Percentiles rank a stretch among this genome's conserved stretches.
These are phyloP conservation scores for Cryptococcus neoformans DNA, from an alignment of 1,284 basidiomycete genomes.

Conservation along the genomic window DNA sequence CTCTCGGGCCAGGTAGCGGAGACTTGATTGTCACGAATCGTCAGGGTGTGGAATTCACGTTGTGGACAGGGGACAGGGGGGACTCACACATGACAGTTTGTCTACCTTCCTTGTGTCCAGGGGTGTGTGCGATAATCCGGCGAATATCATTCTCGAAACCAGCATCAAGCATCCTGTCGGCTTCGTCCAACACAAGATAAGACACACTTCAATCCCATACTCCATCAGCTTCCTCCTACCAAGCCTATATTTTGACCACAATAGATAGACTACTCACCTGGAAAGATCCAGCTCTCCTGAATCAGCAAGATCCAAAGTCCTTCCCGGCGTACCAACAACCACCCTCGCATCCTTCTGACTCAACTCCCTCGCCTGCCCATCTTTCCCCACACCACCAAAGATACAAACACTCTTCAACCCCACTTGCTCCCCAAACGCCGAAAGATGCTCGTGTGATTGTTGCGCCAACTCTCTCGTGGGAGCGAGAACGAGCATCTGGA, in stretches of 20 bases:
- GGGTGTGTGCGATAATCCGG: slow-evolving; percentile 78
- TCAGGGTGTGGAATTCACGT: slow-evolving; percentile 1
- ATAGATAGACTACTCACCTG: slow-evolving; percentile 11
- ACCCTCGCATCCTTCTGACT: slow-evolving; percentile 63
- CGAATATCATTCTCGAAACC: slow-evolving; percentile 99
- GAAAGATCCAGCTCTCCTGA: slow-evolving; percentile 66
- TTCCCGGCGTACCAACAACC: slow-evolving; percentile 91
- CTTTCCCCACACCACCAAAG: slow-evolving; percentile 90
- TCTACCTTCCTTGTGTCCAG: slow-evolving; percentile 59
- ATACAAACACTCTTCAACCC: slow-evolving; percentile 78
- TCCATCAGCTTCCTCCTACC: not conserved
- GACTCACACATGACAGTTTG: slow-evolving; percentile 90
- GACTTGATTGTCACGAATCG: slow-evolving; percentile 54
- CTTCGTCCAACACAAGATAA: slow-evolving; percentile 95
- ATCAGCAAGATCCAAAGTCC: slow-evolving; percentile 84
- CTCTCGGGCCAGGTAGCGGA: slow-evolving; percentile 98
- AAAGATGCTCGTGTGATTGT: slow-evolving; percentile 86
- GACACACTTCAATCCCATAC: slow-evolving; percentile 59
- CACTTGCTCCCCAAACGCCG: slow-evolving; percentile 70
- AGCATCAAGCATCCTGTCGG: slow-evolving; percentile 97
- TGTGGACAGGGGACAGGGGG: not conserved
- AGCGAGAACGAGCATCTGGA: slow-evolving; percentile 81
- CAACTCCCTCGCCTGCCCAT: slow-evolving; percentile 66
- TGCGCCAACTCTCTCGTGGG: slow-evolving; percentile 96
- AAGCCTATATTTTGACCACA: not conserved